Conservation (phyloP, 2,329 filamentous ascomycete genomes). For the Tolypocladium capitatum region DNA sequence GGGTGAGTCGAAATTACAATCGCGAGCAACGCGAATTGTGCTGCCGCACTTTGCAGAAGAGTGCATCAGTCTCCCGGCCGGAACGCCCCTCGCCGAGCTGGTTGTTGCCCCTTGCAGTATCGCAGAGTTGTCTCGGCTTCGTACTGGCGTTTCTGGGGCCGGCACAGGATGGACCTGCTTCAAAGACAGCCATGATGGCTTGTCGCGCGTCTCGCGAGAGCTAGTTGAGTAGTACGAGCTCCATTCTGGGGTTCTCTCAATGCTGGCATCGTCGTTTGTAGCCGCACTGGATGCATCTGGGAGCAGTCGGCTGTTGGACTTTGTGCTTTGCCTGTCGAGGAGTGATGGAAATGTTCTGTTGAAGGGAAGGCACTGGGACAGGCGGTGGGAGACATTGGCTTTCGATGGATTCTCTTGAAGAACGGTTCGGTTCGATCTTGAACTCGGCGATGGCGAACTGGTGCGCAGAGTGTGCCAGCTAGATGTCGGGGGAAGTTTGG, state of each 20-base stretch:
- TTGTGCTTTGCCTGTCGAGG: background rate
- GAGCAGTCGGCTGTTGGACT: background rate
- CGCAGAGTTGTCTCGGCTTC: background rate
- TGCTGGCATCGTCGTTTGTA: background rate
- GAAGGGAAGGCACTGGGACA: background rate
- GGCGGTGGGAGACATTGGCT: background rate
- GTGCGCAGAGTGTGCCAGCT: background rate
- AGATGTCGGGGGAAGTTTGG: background rate
- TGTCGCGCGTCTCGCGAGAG: background rate
- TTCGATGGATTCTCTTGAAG: background rate
- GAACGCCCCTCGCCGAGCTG: background rate
- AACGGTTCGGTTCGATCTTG: background rate
- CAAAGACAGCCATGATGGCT: background rate
- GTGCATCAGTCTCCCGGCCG: no score
- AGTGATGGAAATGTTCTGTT: constrained; percentile 1
- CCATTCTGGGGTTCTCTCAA: background rate
- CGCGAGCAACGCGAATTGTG: background rate
- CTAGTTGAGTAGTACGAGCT: background rate
- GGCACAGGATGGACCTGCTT: background rate
- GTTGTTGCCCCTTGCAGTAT: background rate
- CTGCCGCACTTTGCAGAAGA: background rate
- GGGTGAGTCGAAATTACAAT: background rate
- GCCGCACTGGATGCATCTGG: background rate
- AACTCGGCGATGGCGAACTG: background rate
- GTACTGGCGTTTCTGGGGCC: background rate